phyloP scores from a whole-genome alignment of 129 eudicot species.

The Flaveria linearis region DNA sequence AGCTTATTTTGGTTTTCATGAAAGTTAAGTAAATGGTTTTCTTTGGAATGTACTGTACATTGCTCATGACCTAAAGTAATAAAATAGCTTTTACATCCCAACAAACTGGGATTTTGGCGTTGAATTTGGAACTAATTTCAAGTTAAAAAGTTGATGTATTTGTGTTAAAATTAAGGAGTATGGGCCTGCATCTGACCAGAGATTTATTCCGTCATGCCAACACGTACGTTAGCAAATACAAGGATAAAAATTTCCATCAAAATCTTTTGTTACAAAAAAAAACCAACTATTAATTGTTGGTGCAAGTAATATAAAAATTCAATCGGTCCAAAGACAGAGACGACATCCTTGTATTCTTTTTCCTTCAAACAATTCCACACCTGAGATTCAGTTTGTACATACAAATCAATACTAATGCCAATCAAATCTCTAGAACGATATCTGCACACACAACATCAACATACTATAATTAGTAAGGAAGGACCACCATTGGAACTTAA shows the following conservation, averaged over 20 bases:
- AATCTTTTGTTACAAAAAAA: constrained; percentile 24
- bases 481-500: neutral
- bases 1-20: too few species aligned
- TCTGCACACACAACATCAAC: constrained; percentile 51
- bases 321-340: neutral
- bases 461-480: neutral
- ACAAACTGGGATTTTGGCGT: too few species aligned
- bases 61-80: too few species aligned
- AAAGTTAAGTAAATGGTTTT: too few species aligned
- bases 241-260: constrained; percentile 35
- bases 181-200: neutral
- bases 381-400: constrained; percentile 35
- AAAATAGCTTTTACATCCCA: too few species aligned
- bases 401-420: constrained; percentile 25
- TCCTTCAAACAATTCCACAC: constrained; percentile 13
- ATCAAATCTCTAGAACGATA: constrained; percentile 91
- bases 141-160: too few species aligned
- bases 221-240: constrained; percentile 9
- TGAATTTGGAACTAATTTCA: too few species aligned
- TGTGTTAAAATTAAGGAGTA: neutral
- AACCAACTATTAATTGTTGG: constrained; percentile 30
- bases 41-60: too few species aligned
- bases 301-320: constrained; percentile 33
- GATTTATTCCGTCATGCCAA: neutral
- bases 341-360: constrained; percentile 26